phyloP scores from a whole-genome alignment of 2,329 filamentous ascomycete species.

The Coniochaeta hoffmannii region DNA sequence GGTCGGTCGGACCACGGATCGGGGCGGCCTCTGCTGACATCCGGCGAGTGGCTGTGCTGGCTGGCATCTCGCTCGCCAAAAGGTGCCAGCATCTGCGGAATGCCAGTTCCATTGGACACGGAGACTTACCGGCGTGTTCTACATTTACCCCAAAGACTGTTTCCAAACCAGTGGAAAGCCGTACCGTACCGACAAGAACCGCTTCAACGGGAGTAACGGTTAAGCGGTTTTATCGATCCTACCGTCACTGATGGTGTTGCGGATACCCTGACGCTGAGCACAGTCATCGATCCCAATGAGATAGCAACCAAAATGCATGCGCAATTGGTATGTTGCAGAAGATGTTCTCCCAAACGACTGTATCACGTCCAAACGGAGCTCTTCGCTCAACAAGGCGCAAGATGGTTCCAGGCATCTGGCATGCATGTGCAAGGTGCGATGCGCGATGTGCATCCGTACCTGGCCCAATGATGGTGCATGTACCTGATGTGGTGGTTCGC shows the following conservation, averaged over 20 bases:
- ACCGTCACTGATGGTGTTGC: neutral
- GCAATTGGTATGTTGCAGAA: neutral
- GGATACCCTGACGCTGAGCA: neutral
- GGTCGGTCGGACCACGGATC: neutral
- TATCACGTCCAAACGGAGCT: too few species aligned
- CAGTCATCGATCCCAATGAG: too few species aligned
- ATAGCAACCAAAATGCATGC: neutral
- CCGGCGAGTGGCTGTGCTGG: neutral
- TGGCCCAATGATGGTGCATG: neutral
- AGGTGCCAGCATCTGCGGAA: neutral
- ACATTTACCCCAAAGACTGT: neutral
- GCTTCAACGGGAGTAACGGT: neutral
- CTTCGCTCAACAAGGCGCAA: neutral
- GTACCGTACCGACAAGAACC: neutral
- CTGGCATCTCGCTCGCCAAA: neutral
- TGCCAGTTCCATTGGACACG: neutral
- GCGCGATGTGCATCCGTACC: neutral
- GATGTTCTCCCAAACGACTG: neutral
- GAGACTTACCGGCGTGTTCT: neutral
- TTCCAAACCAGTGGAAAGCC: neutral
- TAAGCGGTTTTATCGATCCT: neutral
- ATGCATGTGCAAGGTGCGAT: too few species aligned
- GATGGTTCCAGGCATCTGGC: neutral
- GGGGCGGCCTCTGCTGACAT: conserved; percentile 3
- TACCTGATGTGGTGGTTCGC: too few species aligned